A percentile compares a stretch with the other conserved stretches of the same genome.
Evolutionary conservation across 2,329 filamentous ascomycete genomes (phyloP).

Genomic region (Exutisphaerella laricina): DNA sequence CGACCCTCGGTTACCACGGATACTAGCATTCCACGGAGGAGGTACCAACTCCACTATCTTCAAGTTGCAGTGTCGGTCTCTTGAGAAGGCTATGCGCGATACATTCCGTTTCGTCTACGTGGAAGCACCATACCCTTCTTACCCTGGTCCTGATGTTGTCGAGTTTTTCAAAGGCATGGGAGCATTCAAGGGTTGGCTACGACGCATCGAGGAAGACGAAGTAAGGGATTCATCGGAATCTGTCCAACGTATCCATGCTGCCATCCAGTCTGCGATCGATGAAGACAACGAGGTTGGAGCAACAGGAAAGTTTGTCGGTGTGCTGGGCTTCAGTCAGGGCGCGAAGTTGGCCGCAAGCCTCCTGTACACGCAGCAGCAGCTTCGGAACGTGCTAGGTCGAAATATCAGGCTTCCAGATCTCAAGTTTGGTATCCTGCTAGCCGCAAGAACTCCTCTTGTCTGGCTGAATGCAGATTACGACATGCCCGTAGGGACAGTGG

Average conservation of each 20-base stretch:
- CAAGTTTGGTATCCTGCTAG: constrained; percentile 13
- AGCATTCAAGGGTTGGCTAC: constrained; percentile 36
- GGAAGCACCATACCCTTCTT: constrained; percentile 30
- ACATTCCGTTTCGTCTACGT: constrained; percentile 37
- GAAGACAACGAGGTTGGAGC: constrained; percentile 47
- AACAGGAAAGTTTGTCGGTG: constrained; percentile 53
- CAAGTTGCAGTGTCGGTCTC: constrained; percentile 34
- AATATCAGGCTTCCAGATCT: constrained; percentile 4
- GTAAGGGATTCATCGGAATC: constrained; percentile 4
- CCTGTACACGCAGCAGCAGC: constrained; percentile 40
- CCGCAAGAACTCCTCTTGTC: constrained; percentile 10
- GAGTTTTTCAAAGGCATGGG: constrained; percentile 34
- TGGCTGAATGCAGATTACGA: constrained; percentile 25
- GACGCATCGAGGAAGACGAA: constrained; percentile 7
- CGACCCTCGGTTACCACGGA: constrained; percentile 9
- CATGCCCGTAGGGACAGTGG: constrained; percentile 6
- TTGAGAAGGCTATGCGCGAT: constrained; percentile 29
- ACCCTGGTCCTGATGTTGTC: constrained; percentile 34
- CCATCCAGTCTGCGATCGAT: constrained; percentile 38
- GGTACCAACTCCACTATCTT: constrained; percentile 38
- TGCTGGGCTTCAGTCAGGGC: constrained; percentile 64
- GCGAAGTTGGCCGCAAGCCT: constrained; percentile 57
- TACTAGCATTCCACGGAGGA: constrained; percentile 40
- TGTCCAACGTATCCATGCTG: constrained; percentile 8
- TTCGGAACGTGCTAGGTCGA: neutral